These are phyloP conservation scores for Polymyxa betae DNA, from an alignment of 208 protist genomes.

Conservation along the genomic window DNA sequence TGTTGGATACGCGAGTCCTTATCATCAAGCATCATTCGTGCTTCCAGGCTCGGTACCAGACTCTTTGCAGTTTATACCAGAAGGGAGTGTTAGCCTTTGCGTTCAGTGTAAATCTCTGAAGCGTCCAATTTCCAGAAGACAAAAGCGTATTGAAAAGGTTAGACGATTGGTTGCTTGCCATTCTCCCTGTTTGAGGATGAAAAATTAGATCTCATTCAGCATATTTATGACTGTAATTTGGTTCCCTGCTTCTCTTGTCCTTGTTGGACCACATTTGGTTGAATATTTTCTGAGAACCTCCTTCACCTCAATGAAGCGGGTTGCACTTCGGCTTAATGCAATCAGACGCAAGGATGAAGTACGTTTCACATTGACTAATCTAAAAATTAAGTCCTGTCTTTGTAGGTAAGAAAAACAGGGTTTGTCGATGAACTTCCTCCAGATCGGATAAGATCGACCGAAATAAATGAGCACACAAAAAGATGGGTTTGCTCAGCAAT, in stretches of 20 bases:
- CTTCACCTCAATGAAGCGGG: no score
- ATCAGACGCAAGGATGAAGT: no score
- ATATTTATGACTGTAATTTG: not conserved
- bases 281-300: no score
- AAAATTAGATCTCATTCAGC: not conserved
- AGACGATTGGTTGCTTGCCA: no score
- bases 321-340: no score
- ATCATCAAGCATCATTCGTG: not conserved
- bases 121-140: not conserved
- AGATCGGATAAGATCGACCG: no score
- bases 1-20: not conserved
- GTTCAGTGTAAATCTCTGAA: not conserved
- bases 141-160: not conserved
- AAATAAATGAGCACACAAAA: no score
- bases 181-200: not conserved
- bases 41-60: not conserved
- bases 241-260: not conserved
- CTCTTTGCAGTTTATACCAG: not conserved
- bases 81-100: not conserved
- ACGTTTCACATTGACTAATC: no score
- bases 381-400: no score
- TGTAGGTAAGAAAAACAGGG: no score
- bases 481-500: no score
- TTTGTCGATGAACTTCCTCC: no score
- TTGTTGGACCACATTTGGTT: not conserved